Evolutionary conservation across 179 eudicot species (phyloP).

Genomic region (Carnegiea gigantea): DNA sequence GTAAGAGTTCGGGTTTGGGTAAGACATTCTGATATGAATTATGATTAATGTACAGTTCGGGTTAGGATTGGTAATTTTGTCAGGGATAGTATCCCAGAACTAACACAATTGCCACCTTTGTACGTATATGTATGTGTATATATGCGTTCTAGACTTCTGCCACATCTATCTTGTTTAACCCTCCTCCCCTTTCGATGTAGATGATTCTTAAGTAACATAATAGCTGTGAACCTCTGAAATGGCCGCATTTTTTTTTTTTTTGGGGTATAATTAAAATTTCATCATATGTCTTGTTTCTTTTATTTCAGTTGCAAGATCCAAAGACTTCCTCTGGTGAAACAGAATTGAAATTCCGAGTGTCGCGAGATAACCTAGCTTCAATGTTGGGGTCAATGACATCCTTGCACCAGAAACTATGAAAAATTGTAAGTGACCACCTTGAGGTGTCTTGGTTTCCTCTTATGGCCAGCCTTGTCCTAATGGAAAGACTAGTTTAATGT

Average conservation of each 20-base stretch:
- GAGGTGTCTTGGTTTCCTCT: background rate
- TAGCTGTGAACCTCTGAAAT: background rate
- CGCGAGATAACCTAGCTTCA: slow-evolving; percentile 51
- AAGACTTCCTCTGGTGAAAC: slow-evolving; percentile 42
- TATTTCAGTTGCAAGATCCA: slow-evolving; percentile 38
- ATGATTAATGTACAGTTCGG: background rate
- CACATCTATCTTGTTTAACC: background rate
- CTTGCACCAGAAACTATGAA: background rate
- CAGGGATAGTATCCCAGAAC: background rate
- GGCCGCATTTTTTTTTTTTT: background rate
- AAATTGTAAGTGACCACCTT: background rate
- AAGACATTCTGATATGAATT: background rate
- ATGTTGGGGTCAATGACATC: slow-evolving; percentile 54
- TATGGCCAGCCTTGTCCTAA: background rate
- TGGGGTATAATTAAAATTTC: background rate
- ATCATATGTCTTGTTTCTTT: background rate
- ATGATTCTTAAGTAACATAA: too few relatives aligned
- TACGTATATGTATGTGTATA: background rate
- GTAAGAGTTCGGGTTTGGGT: background rate
- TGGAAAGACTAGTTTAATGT: background rate
- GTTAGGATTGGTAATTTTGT: background rate
- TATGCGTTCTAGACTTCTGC: background rate
- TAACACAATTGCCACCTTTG: background rate
- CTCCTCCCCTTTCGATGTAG: too few relatives aligned
- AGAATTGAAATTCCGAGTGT: slow-evolving; percentile 57